Evolutionary conservation across 108 stramenopile species (phyloP).

Genomic region (Cyclostephanos tholiformis): DNA sequence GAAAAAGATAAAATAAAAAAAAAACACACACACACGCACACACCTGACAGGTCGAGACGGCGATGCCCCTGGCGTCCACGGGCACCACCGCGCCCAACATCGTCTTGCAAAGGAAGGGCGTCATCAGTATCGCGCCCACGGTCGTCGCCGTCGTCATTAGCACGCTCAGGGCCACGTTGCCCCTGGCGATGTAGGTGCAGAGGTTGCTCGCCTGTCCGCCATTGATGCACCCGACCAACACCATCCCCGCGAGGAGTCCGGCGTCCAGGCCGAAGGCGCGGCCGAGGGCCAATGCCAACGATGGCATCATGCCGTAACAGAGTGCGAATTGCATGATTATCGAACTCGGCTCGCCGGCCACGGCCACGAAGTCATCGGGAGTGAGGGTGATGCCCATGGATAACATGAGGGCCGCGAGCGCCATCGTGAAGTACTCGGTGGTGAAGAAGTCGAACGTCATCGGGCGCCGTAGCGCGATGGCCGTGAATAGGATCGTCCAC

Average conservation of each 20-base stretch:
- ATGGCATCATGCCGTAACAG: slow-evolving; percentile 96
- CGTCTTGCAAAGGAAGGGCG: slow-evolving; percentile 93
- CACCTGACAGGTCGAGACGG: slow-evolving; percentile 90
- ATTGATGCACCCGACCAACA: slow-evolving; percentile 95
- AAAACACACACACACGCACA: too few species aligned
- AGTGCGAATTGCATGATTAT: slow-evolving; percentile 91
- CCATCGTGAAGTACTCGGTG: slow-evolving; percentile 94
- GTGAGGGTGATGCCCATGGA: slow-evolving; percentile 98
- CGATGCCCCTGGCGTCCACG: slow-evolving; percentile 95
- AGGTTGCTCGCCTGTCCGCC: slow-evolving; percentile 98
- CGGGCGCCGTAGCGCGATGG: slow-evolving; percentile 85
- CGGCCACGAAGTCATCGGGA: slow-evolving; percentile 89
- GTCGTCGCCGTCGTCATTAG: slow-evolving; percentile 99
- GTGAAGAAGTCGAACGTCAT: slow-evolving; percentile 94
- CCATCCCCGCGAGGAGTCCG: slow-evolving; percentile 93
- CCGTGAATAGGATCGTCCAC: slow-evolving; percentile 92
- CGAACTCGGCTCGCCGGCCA: slow-evolving; percentile 81
- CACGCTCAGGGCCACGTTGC: slow-evolving; percentile 95
- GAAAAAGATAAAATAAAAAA: too few species aligned
- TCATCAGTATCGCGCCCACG: slow-evolving; percentile 97
- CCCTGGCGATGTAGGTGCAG: slow-evolving; percentile 97
- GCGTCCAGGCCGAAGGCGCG: slow-evolving; percentile 80
- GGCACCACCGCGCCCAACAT: slow-evolving; percentile 95
- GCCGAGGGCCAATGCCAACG: slow-evolving; percentile 82
- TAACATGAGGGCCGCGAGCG: slow-evolving; percentile 94